Evolutionary conservation across 805 yeast genomes (phyloP).

Genomic region (Isabelozyma rhagii): DNA sequence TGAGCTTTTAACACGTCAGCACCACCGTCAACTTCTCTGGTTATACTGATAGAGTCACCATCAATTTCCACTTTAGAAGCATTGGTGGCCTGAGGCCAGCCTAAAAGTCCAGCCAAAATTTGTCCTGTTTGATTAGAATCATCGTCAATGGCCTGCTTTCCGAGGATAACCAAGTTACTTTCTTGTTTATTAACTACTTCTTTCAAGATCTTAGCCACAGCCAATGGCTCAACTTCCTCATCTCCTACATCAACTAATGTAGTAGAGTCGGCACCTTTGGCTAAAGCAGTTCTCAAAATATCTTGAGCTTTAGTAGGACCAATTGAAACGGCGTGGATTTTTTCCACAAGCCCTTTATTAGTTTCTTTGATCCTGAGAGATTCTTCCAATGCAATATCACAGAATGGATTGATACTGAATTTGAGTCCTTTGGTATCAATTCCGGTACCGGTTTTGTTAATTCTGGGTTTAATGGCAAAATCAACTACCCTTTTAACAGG

Average conservation of each 20-base stretch:
- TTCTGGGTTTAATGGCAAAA: slow-evolving; percentile 88
- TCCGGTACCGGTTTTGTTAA: slow-evolving; percentile 80
- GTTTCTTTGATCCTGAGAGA: slow-evolving; percentile 74
- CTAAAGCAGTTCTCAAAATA: slow-evolving; percentile 81
- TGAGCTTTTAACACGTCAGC: slow-evolving; percentile 74
- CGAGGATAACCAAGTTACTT: slow-evolving; percentile 80
- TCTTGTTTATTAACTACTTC: slow-evolving; percentile 66
- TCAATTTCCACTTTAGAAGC: slow-evolving; percentile 78
- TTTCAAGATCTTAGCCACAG: slow-evolving; percentile 81
- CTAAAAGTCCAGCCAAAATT: slow-evolving; percentile 87
- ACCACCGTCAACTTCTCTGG: slow-evolving; percentile 96
- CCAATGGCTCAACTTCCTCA: slow-evolving; percentile 75
- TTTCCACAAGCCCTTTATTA: slow-evolving; percentile 65
- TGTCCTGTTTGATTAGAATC: slow-evolving; percentile 96
- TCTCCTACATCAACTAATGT: slow-evolving; percentile 79
- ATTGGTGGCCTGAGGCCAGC: slow-evolving; percentile 97
- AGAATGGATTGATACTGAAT: slow-evolving; percentile 92
- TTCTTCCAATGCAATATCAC: slow-evolving; percentile 97
- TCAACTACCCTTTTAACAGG: slow-evolving; percentile 96
- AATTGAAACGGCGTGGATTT: slow-evolving; percentile 86
- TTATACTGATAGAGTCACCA: slow-evolving; percentile 61
- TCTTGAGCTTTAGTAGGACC: slow-evolving; percentile 89
- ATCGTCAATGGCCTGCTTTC: slow-evolving; percentile 96
- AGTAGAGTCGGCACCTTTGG: slow-evolving; percentile 90
- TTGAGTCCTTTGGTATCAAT: slow-evolving; percentile 87